Evolutionary conservation across 768 basidiomycete genomes (phyloP).

Genomic region (Suillus americanus): DNA sequence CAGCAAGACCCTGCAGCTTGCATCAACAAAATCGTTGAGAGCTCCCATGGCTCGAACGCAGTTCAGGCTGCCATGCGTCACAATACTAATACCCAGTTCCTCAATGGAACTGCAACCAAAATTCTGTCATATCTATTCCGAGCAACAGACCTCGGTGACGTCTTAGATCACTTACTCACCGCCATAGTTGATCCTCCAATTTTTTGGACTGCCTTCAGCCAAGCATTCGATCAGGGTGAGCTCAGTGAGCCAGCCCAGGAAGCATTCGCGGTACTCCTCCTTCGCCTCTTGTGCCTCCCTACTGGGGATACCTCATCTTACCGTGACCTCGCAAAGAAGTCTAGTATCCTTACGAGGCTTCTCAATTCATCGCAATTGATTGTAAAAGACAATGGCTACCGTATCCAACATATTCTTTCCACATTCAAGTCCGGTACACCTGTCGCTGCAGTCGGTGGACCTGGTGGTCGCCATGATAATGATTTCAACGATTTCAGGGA

Average conservation of each 20-base stretch:
- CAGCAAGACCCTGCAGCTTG: slow-evolving; percentile 40
- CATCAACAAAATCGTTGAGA: slow-evolving; percentile 37
- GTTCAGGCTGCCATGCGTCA: slow-evolving; percentile 43
- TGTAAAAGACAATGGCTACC: slow-evolving; percentile 31
- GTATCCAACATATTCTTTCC: slow-evolving; percentile 41
- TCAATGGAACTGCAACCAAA: slow-evolving; percentile 40
- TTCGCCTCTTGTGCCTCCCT: slow-evolving; percentile 45
- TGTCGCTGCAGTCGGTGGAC: slow-evolving; percentile 25
- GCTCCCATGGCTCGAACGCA: slow-evolving; percentile 34
- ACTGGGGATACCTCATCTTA: slow-evolving; percentile 35
- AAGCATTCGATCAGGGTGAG: slow-evolving; percentile 34
- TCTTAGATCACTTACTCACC: slow-evolving; percentile 39
- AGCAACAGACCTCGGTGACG: slow-evolving; percentile 41
- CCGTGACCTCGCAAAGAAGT: slow-evolving; percentile 37
- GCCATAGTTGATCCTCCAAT: slow-evolving; percentile 49
- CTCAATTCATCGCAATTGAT: slow-evolving; percentile 23
- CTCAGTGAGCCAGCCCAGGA: slow-evolving; percentile 36
- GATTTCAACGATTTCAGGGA: slow-evolving; percentile 60
- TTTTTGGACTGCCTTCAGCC: slow-evolving; percentile 44
- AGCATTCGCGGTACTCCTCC: slow-evolving; percentile 49
- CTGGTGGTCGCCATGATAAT: slow-evolving; percentile 72
- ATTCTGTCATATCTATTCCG: slow-evolving; percentile 41
- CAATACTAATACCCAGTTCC: slow-evolving; percentile 36
- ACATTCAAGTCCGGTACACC: slow-evolving; percentile 22
- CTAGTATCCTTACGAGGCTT: slow-evolving; percentile 27